Percentiles rank a stretch among this genome's conserved stretches.
phyloP scores from a whole-genome alignment of 805 yeast genomes.

The Schizosaccharomyces octosporus region DNA sequence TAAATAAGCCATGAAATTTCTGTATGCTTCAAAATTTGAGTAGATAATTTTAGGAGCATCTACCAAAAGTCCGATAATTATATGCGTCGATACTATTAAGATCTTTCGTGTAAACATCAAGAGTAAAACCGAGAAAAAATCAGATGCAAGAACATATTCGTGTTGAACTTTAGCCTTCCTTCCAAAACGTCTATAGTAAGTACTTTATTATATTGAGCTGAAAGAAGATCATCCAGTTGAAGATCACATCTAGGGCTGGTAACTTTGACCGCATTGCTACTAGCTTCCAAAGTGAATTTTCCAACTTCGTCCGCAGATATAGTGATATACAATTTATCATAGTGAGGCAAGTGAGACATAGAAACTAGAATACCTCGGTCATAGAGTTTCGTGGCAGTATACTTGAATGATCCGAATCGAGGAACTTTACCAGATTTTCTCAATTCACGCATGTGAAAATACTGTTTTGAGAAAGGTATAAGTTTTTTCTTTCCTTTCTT shows the following conservation, averaged over 20 bases:
- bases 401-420: slow-evolving; percentile 52
- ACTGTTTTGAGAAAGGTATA: slow-evolving; percentile 43
- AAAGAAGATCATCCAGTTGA: slow-evolving; percentile 46
- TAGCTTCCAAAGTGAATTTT: slow-evolving; percentile 47
- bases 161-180: background rate
- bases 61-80: no score
- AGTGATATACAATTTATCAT: slow-evolving; percentile 47
- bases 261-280: slow-evolving; percentile 34
- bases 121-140: background rate
- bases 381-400: slow-evolving; percentile 46
- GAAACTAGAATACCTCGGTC: slow-evolving; percentile 47
- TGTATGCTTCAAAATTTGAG: no score
- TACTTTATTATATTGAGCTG: slow-evolving; percentile 25
- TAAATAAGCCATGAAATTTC: no score
- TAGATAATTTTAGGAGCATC: no score
- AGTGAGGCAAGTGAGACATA: slow-evolving; percentile 28
- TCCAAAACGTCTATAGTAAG: background rate
- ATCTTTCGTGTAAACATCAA: background rate
- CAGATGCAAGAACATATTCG: background rate
- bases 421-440: slow-evolving; percentile 34
- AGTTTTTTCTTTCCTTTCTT: slow-evolving; percentile 13
- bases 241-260: slow-evolving; percentile 29
- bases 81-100: no score
- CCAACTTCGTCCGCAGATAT: slow-evolving; percentile 56
- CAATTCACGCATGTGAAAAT: slow-evolving; percentile 47